Evolutionary conservation across 2,329 filamentous ascomycete species (phyloP).

Genomic region (Metarhizium anisopliae): DNA sequence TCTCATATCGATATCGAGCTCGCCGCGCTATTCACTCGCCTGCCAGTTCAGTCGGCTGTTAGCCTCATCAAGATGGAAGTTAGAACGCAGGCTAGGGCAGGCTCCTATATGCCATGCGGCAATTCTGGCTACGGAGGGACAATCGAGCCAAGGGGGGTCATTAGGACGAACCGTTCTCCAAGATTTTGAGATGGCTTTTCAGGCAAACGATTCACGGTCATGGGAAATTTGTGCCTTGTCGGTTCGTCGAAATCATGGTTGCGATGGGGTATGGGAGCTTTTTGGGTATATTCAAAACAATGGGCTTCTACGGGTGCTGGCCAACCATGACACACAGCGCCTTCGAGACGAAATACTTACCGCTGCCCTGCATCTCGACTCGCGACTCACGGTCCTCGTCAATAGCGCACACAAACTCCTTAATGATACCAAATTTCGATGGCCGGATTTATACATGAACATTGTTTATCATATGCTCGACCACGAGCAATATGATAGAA

Average conservation of each 20-base stretch:
- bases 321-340: conserved; percentile 12
- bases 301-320: conserved; percentile 13
- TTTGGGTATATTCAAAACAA: conserved; percentile 14
- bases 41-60: neutral
- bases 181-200: conserved; percentile 1
- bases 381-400: conserved; percentile 17
- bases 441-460: conserved; percentile 43
- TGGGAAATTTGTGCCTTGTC: conserved; percentile 13
- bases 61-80: conserved; percentile 9
- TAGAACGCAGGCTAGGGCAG: conserved; percentile 13
- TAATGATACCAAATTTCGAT: conserved; percentile 27
- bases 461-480: conserved; percentile 34
- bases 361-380: conserved; percentile 17
- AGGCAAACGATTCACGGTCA: conserved; percentile 8
- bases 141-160: no score
- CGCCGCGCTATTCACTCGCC: neutral
- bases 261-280: conserved; percentile 18
- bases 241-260: conserved; percentile 12
- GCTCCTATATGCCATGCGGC: neutral
- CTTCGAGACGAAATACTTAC: conserved; percentile 22
- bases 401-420: conserved; percentile 24
- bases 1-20: neutral
- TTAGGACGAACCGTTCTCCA: neutral
- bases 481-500: conserved; percentile 26
- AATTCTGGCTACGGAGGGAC: neutral